phyloP scores from a whole-genome alignment of 2,329 filamentous ascomycete genomes.

The Hypocreales sp. region DNA sequence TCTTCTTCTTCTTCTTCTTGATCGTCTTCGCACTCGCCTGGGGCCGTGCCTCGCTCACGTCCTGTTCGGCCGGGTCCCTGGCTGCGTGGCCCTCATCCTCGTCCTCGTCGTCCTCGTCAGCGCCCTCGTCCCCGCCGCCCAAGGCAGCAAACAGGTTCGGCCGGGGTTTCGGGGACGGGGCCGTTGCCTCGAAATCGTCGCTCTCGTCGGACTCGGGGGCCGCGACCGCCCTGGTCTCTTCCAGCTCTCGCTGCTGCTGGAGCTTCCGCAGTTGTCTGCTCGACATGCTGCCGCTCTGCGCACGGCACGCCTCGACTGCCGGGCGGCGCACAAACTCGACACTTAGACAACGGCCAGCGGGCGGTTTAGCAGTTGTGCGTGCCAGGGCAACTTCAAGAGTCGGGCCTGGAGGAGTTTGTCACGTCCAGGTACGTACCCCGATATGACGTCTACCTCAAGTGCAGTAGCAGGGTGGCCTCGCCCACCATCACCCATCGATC shows the following conservation, averaged over 20 bases:
- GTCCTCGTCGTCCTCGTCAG: conserved; percentile 13
- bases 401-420: too few species aligned
- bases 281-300: conserved; percentile 24
- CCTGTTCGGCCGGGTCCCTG: conserved; percentile 6
- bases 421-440: too few species aligned
- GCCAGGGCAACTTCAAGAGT: too few species aligned
- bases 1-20: conserved; percentile 21
- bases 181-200: conserved; percentile 15
- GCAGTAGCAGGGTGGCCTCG: too few species aligned
- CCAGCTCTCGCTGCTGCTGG: conserved; percentile 32
- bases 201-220: conserved; percentile 11
- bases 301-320: too few species aligned
- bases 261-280: conserved; percentile 35
- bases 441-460: too few species aligned
- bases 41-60: conserved; percentile 5
- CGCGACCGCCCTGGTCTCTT: conserved; percentile 8
- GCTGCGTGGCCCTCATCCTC: conserved; percentile 16
- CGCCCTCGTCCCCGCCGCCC: conserved; percentile 24
- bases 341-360: too few species aligned
- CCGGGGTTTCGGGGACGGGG: conserved; percentile 20
- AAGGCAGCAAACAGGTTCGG: conserved; percentile 37
- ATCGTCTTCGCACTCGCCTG: conserved; percentile 12
- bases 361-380: too few species aligned
- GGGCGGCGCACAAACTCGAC: too few species aligned
- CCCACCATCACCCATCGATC: too few species aligned